Evolutionary conservation across 495 filamentous ascomycete species (phyloP), one percentile per base, ranked within the genome.

Genomic region (Trichoderma gamsii): DNA sequence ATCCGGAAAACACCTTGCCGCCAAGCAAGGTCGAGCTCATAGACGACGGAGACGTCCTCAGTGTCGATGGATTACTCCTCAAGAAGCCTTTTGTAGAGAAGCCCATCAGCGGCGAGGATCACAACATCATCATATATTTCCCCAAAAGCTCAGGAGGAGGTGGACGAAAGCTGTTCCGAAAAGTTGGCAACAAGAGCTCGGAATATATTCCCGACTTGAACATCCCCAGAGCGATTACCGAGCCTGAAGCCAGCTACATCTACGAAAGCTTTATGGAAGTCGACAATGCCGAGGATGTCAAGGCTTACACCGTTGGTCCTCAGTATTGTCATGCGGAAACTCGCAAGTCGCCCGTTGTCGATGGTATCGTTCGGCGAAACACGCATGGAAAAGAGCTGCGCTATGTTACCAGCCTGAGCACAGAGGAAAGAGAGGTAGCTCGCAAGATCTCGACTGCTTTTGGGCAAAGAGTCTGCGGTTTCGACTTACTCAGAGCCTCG

Each of bases 51-150:
- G 92, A 99, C 70, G 88, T 90, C 13, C 81, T 99, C 66, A 85
- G 89, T 25, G 94, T 98, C 16, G 93, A 98, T 76, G 94, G 93
- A 18, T 82, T 84, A 35, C 73, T 87, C 11, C 84, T 99, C 52
- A 89, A 82, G 69, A 99, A 99, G 72, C 95, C 95, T 0, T 99
- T 97, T 76, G 95, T 99, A 61, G 95, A 99, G 76, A 99, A 99
- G 76, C 95, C 95, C 1, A 90, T 92, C n/a, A 97, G 91, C 76
- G 95, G 96, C 18, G 95, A 99, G 78, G 93, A 99, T 75, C 95
- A 99, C 77, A 99, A 98, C 73, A 97, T 99, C 72, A 89, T 93
- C 74, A 97, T 99, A 63, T 99, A 99, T 75, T 98, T 93, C 74
- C 91, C 92, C 9, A 89, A 88, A 68, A 89, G 88, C 29, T 81